phyloP scores from a whole-genome alignment of 345 rosid genomes.

The Adansonia digitata region DNA sequence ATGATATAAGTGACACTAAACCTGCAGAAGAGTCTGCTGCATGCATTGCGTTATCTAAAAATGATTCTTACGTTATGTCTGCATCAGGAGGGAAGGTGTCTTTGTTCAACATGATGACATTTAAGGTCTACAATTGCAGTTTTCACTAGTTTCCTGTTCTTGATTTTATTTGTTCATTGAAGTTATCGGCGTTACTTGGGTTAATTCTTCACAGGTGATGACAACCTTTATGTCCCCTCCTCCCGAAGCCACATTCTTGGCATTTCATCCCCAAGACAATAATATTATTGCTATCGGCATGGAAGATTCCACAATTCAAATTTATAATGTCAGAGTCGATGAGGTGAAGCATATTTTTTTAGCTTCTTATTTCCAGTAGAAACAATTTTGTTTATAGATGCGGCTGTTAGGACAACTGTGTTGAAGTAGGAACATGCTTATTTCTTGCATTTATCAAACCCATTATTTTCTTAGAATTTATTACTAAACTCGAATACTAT shows the following conservation, averaged over 20 bases:
- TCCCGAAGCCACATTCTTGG: slow-evolving; percentile 33
- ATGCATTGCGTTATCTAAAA: slow-evolving; percentile 89
- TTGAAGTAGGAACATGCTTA: not conserved
- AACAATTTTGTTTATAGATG: not conserved
- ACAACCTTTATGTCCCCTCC: slow-evolving; percentile 26
- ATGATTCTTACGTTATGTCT: slow-evolving; percentile 86
- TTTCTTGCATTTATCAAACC: not conserved
- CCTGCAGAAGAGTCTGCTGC: slow-evolving; percentile 14
- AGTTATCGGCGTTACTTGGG: not conserved
- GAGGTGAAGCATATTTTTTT: slow-evolving; percentile 24
- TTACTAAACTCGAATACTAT: slow-evolving; percentile 4
- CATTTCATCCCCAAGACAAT: slow-evolving; percentile 38
- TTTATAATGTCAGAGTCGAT: slow-evolving; percentile 27
- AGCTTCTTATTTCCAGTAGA: not conserved
- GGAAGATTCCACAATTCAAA: slow-evolving; percentile 31
- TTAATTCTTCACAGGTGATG: slow-evolving; percentile 14
- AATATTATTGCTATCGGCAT: slow-evolving; percentile 37
- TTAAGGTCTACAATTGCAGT: slow-evolving; percentile 46
- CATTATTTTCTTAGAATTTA: not conserved
- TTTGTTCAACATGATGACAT: slow-evolving; percentile 88
- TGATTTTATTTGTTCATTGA: not conserved
- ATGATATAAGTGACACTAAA: slow-evolving; percentile 56
- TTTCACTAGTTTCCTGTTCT: not conserved
- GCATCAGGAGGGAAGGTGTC: slow-evolving; percentile 91
- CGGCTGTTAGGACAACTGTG: not conserved